Evolutionary conservation across 768 basidiomycete species (phyloP).

Genomic region (Kwoniella pini): DNA sequence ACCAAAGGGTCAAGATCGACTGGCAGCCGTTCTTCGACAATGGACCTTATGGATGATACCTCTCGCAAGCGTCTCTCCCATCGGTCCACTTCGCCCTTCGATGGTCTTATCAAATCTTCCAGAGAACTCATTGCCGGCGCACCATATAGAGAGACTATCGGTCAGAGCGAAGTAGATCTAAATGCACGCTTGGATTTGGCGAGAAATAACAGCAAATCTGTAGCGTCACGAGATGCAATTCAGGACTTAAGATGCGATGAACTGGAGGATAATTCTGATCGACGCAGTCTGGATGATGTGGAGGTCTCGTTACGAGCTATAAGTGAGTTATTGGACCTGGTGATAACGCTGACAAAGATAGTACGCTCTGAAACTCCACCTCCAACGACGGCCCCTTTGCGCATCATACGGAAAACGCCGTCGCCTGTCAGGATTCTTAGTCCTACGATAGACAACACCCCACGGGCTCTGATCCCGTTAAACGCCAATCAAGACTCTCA

Average conservation of each 20-base stretch:
- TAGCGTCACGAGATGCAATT: slow-evolving; percentile 15
- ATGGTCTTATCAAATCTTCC: not conserved
- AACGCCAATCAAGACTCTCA: not conserved
- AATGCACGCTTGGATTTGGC: slow-evolving; percentile 77
- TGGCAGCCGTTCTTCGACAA: slow-evolving; percentile 68
- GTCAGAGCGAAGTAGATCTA: slow-evolving; percentile 61
- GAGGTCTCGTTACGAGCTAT: slow-evolving; percentile 12
- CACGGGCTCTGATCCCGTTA: slow-evolving; percentile 6
- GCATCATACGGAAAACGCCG: slow-evolving; percentile 37
- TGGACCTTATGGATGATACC: slow-evolving; percentile 9
- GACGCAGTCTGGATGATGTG: not conserved
- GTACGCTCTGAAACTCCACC: slow-evolving; percentile 11
- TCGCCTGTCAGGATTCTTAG: slow-evolving; percentile 16
- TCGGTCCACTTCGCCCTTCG: slow-evolving; percentile 15
- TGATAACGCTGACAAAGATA: not conserved
- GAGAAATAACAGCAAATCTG: slow-evolving; percentile 62
- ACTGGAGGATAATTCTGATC: not conserved
- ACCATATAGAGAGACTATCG: slow-evolving; percentile 45
- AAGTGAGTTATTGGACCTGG: slow-evolving; percentile 9
- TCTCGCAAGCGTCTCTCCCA: slow-evolving; percentile 15
- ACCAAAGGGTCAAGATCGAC: slow-evolving; percentile 64
- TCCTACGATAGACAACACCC: slow-evolving; percentile 3
- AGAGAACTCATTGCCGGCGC: slow-evolving; percentile 10
- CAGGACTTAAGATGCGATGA: slow-evolving; percentile 8
- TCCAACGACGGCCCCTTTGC: slow-evolving; percentile 30